Evolutionary conservation across 2,329 filamentous ascomycete genomes (phyloP).

Genomic region (Parascedosporium putredinis): DNA sequence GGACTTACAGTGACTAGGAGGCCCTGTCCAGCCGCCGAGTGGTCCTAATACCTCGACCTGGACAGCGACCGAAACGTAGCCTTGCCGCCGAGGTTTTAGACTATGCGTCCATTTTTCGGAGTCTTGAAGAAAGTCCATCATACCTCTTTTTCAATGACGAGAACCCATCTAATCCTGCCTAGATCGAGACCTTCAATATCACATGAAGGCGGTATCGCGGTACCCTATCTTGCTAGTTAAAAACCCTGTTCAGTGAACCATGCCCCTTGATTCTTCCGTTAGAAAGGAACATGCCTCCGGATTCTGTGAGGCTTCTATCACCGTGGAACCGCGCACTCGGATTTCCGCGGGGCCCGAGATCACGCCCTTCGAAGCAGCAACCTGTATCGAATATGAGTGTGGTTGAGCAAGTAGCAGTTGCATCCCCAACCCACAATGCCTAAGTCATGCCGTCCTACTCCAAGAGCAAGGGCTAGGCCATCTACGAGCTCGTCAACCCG

Average conservation of each 20-base stretch:
- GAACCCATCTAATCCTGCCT: conserved; percentile 46
- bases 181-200: conserved; percentile 41
- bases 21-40: conserved; percentile 39
- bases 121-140: neutral
- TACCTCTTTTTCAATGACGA: conserved; percentile 74
- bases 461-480: conserved; percentile 61
- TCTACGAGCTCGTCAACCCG: conserved; percentile 65
- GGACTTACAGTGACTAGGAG: conserved; percentile 54
- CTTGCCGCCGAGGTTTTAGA: conserved; percentile 27
- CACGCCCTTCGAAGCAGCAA: conserved; percentile 64
- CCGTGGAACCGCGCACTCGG: conserved; percentile 31
- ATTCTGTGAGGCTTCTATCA: conserved; percentile 19
- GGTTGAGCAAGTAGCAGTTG: neutral
- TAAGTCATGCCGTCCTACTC: conserved; percentile 50
- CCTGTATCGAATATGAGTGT: conserved; percentile 29
- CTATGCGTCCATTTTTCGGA: neutral
- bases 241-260: neutral
- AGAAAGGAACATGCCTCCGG: conserved; percentile 21
- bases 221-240: too few species aligned
- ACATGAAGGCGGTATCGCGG: conserved; percentile 45
- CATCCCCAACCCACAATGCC: conserved; percentile 50
- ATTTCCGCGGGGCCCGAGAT: conserved; percentile 48
- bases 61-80: conserved; percentile 65
- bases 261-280: neutral
- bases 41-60: conserved; percentile 42